Conservation (phyloP, 1,284 basidiomycete genomes). For the Neolentinus lepideus region DNA sequence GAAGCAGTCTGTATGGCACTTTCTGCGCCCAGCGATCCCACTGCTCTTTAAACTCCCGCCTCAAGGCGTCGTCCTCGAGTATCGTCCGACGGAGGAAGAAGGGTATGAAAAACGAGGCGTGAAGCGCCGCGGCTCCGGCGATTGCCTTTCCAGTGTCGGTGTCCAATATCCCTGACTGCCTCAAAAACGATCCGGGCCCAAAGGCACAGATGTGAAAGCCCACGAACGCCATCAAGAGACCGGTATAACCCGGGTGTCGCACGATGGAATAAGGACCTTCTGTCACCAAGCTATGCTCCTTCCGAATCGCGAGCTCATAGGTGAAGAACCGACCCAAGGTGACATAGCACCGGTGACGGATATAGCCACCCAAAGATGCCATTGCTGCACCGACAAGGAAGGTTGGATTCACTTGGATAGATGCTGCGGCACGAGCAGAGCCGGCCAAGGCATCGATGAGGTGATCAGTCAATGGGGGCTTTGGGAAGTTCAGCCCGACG, state of each 20-base stretch:
- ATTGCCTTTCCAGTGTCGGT: neutral
- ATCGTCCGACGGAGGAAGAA: neutral
- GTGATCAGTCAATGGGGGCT: neutral
- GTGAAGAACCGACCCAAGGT: constrained; percentile 7
- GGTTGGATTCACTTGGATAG: neutral
- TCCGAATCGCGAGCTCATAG: constrained; percentile 6
- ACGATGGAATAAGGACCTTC: constrained; percentile 7
- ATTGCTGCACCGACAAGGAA: neutral
- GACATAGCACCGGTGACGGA: neutral
- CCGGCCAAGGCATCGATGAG: neutral
- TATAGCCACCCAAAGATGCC: neutral
- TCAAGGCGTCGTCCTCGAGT: constrained; percentile 2
- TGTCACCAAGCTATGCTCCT: constrained; percentile 8
- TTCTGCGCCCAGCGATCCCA: constrained; percentile 4
- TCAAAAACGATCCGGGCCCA: neutral
- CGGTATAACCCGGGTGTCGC: constrained; percentile 9
- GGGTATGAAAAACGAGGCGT: neutral
- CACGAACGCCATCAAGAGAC: neutral
- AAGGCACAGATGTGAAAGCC: neutral
- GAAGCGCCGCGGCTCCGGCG: neutral
- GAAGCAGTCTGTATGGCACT: constrained; percentile 3
- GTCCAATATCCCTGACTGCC: neutral
- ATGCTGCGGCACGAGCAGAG: neutral
- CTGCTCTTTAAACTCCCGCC: constrained; percentile 3
- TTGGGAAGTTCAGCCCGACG: neutral